These are phyloP conservation scores for Acephala macrosclerotiorum DNA, from an alignment of 2,329 filamentous ascomycete species.

Conservation along the genomic window DNA sequence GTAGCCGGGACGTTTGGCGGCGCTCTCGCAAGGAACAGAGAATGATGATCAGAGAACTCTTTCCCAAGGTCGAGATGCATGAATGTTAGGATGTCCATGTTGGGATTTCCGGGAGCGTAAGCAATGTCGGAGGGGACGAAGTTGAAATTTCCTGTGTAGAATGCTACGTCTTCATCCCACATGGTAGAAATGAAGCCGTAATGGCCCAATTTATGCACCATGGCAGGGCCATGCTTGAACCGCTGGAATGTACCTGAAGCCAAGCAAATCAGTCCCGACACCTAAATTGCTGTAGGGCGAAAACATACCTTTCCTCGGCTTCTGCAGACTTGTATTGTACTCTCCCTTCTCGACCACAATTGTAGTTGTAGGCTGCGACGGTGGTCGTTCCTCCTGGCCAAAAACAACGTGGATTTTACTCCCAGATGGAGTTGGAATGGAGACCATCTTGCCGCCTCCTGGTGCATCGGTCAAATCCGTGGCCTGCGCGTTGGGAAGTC, in stretches of 20 bases:
- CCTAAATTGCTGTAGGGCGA: neutral
- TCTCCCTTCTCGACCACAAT: neutral
- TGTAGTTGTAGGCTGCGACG: no score
- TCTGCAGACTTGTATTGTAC: conserved; percentile 20
- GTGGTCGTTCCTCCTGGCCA: conserved; percentile 22
- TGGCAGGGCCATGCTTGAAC: conserved; percentile 40
- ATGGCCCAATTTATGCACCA: conserved; percentile 50
- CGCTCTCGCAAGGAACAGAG: conserved; percentile 53
- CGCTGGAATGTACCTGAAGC: conserved; percentile 44
- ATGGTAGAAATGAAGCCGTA: conserved; percentile 44
- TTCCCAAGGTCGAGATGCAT: conserved; percentile 60
- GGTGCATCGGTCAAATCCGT: conserved; percentile 50
- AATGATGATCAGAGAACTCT: conserved; percentile 59
- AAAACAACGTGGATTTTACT: conserved; percentile 43
- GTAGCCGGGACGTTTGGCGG: conserved; percentile 21
- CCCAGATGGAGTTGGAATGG: conserved; percentile 45
- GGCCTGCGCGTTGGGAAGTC: no score
- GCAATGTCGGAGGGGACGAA: conserved; percentile 47
- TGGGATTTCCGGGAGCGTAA: neutral
- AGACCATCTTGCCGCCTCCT: conserved; percentile 59
- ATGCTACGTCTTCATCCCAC: conserved; percentile 46
- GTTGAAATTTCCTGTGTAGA: conserved; percentile 52
- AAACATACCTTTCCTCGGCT: conserved; percentile 20
- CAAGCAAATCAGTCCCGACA: no score
- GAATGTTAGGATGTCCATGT: conserved; percentile 53